A percentile compares a stretch with the other conserved stretches of the same genome.
These are phyloP conservation scores for Cladophialophora carrionii DNA, from an alignment of 2,329 filamentous ascomycete species.

Conservation along the genomic window DNA sequence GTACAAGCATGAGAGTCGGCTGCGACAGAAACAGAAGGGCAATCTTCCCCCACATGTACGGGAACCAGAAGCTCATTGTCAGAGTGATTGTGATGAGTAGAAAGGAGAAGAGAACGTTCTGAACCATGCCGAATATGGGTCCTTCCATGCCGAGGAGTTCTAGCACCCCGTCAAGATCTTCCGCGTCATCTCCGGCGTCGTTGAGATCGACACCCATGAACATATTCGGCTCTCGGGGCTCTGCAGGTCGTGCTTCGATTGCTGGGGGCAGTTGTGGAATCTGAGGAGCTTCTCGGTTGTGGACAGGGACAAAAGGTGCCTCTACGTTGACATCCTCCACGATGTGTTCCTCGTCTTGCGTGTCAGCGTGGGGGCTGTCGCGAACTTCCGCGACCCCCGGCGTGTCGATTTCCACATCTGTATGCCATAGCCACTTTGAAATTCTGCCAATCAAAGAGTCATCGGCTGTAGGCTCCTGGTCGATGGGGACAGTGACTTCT, in stretches of 20 bases:
- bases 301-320: conserved; percentile 62
- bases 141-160: conserved; percentile 97
- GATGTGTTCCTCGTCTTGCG: conserved; percentile 60
- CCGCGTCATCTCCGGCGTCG: conserved; percentile 68
- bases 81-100: conserved; percentile 87
- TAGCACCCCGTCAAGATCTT: conserved; percentile 94
- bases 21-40: conserved; percentile 78
- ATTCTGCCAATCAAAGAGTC: conserved; percentile 37
- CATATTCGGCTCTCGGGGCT: conserved; percentile 59
- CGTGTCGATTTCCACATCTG: conserved; percentile 41
- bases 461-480: not conserved
- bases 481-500: not conserved
- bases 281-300: conserved; percentile 39
- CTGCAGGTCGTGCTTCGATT: conserved; percentile 13
- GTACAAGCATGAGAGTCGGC: conserved; percentile 67
- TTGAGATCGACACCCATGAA: conserved; percentile 70
- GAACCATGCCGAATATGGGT: conserved; percentile 82
- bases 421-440: conserved; percentile 53
- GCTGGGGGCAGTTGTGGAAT: conserved; percentile 17
- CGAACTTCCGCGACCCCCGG: conserved; percentile 50
- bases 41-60: conserved; percentile 88
- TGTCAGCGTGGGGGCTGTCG: conserved; percentile 34
- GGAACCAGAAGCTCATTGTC: conserved; percentile 81
- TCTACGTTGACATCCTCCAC: conserved; percentile 64
- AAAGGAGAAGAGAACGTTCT: conserved; percentile 93